A percentile compares a stretch with the other conserved stretches of the same genome.
Evolutionary conservation across 129 eudicot genomes (phyloP).

Genomic region (Gnaphalium uliginosum): DNA sequence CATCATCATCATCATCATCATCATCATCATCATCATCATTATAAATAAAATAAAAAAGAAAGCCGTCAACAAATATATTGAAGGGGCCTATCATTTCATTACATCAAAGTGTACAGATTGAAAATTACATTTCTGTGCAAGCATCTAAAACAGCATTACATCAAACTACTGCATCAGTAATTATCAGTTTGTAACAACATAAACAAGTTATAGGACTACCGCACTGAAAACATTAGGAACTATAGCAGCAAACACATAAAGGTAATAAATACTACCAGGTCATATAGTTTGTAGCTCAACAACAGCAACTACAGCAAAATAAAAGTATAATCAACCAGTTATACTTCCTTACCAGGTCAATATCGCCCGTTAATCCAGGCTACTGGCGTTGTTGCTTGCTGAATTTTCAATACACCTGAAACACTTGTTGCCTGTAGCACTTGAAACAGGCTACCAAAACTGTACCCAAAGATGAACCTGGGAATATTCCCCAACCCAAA

Average conservation of each 20-base stretch:
- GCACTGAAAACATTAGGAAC: neutral
- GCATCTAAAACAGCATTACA: neutral
- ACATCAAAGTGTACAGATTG: neutral
- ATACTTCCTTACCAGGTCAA: neutral
- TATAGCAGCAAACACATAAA: neutral
- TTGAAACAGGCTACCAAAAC: slow-evolving; percentile 10
- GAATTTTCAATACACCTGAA: slow-evolving; percentile 20
- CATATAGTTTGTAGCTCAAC: slow-evolving; percentile 1
- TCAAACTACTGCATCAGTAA: neutral
- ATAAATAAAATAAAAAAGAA: neutral
- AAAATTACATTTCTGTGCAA: neutral
- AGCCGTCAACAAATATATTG: neutral
- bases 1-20: no score
- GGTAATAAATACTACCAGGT: neutral
- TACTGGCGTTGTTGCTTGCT: slow-evolving; percentile 18
- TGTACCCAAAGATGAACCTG: neutral
- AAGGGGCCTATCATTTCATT: neutral
- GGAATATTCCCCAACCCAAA: neutral
- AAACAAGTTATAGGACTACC: neutral
- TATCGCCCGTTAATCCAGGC: neutral
- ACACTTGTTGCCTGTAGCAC: slow-evolving; percentile 23
- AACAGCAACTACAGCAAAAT: neutral
- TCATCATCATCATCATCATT: no score
- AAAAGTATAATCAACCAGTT: neutral
- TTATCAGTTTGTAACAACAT: neutral